Evolutionary conservation across 495 filamentous ascomycete genomes (phyloP), one percentile per base, ranked within the genome.

Genomic region (Darksidea phi): DNA sequence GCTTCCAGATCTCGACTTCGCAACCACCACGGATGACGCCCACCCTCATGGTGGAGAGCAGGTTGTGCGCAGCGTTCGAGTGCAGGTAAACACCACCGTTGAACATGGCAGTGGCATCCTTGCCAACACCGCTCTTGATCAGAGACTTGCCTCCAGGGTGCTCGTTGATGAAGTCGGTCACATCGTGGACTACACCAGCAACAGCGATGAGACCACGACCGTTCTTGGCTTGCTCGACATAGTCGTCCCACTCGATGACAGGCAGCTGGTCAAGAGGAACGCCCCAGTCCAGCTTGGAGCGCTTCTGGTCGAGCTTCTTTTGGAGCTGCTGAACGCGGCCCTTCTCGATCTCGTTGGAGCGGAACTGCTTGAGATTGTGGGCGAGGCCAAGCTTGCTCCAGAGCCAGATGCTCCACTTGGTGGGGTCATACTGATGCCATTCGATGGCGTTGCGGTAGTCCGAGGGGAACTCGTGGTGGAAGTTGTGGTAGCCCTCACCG

Each of bases 1-100:
- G 89, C 84, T 97, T 97, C 94, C 94, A 97, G 81, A 98, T 95
- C 81, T 98, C 94, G 54, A 98, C 94, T 73, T 97, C 94, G 71
- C 89, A 92, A 45, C 94, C 94, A 67, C 94, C 94, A 53, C 94
- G 91, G 59, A 98, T 88, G 48, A 98, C 94, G 77, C 91, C 94
- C 5, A 98, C 88, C 66, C 94, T 84, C 90, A 97, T 96, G 67
- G 91, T 97, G 15, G 89, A 93, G 48, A 98, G 84, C 34, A 97
- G 79, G 79, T 98, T 98, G 84, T 98, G 94, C 49, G 94, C 94
- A 54, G 89, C 94, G 77, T 98, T 98, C 68, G 88, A 92, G 82
- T 98, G 94, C 73, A 90, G 88, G 80, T 98, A 98, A 59, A 98
- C 88, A 78, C 94, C 94, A 63, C 94, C 94, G 80, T 98, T 98